Conservation (phyloP, 352 stramenopile genomes). For the Globisporangium barbulae region DNA sequence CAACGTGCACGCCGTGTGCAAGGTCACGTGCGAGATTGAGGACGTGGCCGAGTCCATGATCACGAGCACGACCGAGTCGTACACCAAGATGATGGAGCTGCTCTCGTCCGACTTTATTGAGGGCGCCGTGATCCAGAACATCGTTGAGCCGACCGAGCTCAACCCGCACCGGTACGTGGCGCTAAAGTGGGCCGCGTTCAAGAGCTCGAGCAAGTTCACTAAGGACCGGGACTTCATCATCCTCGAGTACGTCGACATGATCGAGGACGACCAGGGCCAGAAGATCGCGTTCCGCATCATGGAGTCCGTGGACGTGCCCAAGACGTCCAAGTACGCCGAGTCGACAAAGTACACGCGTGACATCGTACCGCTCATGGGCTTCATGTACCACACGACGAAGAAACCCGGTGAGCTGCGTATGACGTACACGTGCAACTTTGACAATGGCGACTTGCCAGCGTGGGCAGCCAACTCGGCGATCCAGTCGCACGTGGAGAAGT, state of each 20-base stretch:
- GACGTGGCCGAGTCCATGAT: slow-evolving; percentile 83
- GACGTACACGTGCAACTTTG: slow-evolving; percentile 87
- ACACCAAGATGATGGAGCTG: slow-evolving; percentile 85
- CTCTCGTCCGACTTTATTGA: slow-evolving; percentile 84
- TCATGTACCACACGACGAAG: slow-evolving; percentile 87
- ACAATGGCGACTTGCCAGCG: slow-evolving; percentile 78
- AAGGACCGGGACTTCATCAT: slow-evolving; percentile 83
- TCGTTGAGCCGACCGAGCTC: slow-evolving; percentile 58
- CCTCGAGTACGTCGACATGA: slow-evolving; percentile 88
- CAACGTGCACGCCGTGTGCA: slow-evolving; percentile 86
- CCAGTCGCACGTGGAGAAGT: slow-evolving; percentile 86
- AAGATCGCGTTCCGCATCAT: slow-evolving; percentile 84
- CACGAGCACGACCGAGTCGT: slow-evolving; percentile 69
- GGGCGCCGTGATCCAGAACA: slow-evolving; percentile 76
- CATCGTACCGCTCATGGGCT: slow-evolving; percentile 77
- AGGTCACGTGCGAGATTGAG: slow-evolving; percentile 76
- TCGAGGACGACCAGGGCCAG: slow-evolving; percentile 81
- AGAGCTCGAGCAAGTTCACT: slow-evolving; percentile 74
- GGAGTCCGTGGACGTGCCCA: slow-evolving; percentile 76
- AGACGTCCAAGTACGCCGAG: slow-evolving; percentile 50
- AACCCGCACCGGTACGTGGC: slow-evolving; percentile 78
- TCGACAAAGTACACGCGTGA: slow-evolving; percentile 67
- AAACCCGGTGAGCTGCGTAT: slow-evolving; percentile 71
- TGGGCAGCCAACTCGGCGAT: slow-evolving; percentile 83
- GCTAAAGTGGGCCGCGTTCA: slow-evolving; percentile 86